Evolutionary conservation across 176 grass and related monocot species (phyloP).

Genomic region (Pharus latifolius): DNA sequence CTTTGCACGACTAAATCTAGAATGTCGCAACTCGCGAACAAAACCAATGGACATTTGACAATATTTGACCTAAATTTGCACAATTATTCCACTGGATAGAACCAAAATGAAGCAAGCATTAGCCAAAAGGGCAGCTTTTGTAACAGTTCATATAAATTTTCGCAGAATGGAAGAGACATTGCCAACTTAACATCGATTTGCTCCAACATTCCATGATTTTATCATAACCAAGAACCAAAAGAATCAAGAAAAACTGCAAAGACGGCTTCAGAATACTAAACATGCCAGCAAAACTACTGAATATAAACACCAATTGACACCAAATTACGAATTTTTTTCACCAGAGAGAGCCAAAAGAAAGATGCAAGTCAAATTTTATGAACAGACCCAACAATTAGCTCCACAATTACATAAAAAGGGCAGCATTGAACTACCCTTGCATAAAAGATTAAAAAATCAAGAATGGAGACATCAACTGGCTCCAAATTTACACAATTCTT

Average conservation of each 20-base stretch:
- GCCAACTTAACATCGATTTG: background rate
- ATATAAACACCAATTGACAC: background rate
- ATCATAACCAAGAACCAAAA: background rate
- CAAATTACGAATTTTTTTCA: background rate
- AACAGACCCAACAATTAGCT: background rate
- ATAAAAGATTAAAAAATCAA: background rate
- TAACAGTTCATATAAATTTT: background rate
- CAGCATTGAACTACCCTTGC: background rate
- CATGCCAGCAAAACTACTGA: background rate
- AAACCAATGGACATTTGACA: no score
- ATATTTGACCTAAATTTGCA: background rate
- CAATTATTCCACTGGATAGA: background rate
- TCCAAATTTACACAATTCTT: background rate
- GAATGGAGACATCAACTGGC: background rate
- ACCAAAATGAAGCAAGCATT: background rate
- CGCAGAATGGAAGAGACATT: background rate
- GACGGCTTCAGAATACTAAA: background rate
- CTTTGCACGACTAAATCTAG: no score
- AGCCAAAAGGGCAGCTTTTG: background rate
- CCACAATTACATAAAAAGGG: background rate
- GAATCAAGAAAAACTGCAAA: background rate
- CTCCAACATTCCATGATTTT: background rate
- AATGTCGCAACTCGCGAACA: no score
- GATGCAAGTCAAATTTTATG: background rate
- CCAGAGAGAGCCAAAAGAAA: background rate